Evolutionary conservation across 345 rosid genomes (phyloP), one percentile per base, ranked within the genome.

Genomic region (Salix viminalis): DNA sequence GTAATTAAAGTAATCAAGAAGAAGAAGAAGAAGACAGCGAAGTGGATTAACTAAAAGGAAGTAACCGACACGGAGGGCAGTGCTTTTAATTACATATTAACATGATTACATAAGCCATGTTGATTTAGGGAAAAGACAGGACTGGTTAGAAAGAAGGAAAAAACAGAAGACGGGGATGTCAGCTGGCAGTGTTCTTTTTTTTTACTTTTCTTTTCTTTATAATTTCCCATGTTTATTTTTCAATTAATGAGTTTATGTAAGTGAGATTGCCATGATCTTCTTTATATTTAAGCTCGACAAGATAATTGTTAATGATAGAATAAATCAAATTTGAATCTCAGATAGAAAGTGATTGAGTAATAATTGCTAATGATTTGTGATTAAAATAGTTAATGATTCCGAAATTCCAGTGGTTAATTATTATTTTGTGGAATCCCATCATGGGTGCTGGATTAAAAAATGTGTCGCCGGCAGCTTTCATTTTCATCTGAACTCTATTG

Each of bases 51-150:
- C 28, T 58, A 58, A 58, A 58, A 58, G 64, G 3, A 58, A 70
- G 36, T 52, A 2, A 71, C 76, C 80, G 75, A 77, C 80, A 71
- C 5, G 21, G 44, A 56, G 5, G n/a, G 30, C 19, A 32, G 15
- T 32, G 58, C 12, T 23, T 58, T 16, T 41, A 19, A 34, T 12
- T 19, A 39, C 58, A 46, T 41, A 19, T n/a, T 12, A 32, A 56
- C 58, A 46, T 15, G 37, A 36, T 36, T 36, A 5, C 37, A 36
- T 5, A 24, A 52, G 42, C 52, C n/a, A 71, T 18, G 52, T 34
- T 70, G 36, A 37, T 77, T 34, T 2, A 32, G 6, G 71, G 23
- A n/a, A 44, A 24, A 58, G 67, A 26, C 18, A 52, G 4, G 28
- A 54, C 3, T 13, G 28, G 34, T 23, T 4, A 58, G 18, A 24